Percentiles rank a stretch among this genome's conserved stretches.
Conservation (phyloP, 2,329 filamentous ascomycete species). For the Aspergillus sp. region DNA sequence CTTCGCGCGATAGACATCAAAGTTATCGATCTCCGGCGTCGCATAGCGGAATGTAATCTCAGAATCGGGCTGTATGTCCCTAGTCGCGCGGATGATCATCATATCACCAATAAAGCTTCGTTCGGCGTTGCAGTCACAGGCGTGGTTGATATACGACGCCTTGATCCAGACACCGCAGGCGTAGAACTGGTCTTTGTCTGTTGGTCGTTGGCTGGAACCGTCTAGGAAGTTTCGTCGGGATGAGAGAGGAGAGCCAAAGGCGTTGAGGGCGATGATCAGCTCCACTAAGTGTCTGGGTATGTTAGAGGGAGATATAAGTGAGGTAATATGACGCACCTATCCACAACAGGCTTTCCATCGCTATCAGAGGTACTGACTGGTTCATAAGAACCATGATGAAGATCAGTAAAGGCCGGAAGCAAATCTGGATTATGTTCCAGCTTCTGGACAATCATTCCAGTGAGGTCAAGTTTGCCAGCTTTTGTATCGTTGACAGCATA, state of each 20-base stretch:
- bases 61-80: constrained; percentile 38
- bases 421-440: constrained; percentile 38
- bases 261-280: constrained; percentile 40
- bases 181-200: constrained; percentile 2
- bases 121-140: constrained; percentile 44
- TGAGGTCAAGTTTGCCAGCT: constrained; percentile 40
- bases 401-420: constrained; percentile 26
- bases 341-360: constrained; percentile 41
- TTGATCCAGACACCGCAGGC: constrained; percentile 45
- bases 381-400: constrained; percentile 40
- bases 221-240: constrained; percentile 5
- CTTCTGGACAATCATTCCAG: constrained; percentile 42
- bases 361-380: constrained; percentile 15
- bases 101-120: constrained; percentile 54
- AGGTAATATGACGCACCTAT: constrained; percentile 45
- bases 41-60: constrained; percentile 45
- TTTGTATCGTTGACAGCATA: constrained; percentile 34
- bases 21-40: constrained; percentile 7
- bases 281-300: constrained; percentile 42
- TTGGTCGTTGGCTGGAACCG: not conserved
- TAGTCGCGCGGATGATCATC: constrained; percentile 45
- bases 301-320: not conserved
- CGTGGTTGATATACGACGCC: constrained; percentile 51
- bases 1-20: not conserved
- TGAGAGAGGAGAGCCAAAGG: constrained; percentile 35